Base-by-base conservation (phyloP, 225 moss, liverwort and hornwort genomes). In the Physcomitrium patens region DNA sequence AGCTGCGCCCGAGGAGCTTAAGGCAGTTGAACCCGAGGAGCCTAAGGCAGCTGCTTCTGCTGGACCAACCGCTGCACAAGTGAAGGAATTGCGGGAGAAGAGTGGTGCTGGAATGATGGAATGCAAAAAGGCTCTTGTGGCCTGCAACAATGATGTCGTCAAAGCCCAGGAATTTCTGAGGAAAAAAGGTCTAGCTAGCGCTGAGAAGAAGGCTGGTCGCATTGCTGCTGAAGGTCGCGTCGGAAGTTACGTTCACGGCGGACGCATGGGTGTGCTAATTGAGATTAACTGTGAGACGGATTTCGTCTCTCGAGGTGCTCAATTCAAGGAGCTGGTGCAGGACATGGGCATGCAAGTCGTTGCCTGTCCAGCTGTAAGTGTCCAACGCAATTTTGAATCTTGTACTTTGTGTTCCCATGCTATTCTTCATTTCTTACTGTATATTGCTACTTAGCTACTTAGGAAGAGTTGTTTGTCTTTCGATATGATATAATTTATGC, bases 91-190 rank as follows among this genome's bases (percentile, higher is more conserved):
- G 64, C 75, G 96, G 54, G 92, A 94, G 79, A 89, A 79, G 47
- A 97, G 92, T 23, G 94, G 96, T 16, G 96, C 96, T 47, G 96
- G 96, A 23, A 97, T 97, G 94, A 97, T 97, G 96, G 96, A 97
- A 69, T 97, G 96, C 85, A 97, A 97, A 82, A 94, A 85, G 79
- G 94, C 96, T 7, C 79, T 97, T 52, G 71, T 87, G 41, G 92
- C 87, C 14, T 80, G 86, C 16, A 75, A 68, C 27, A 83, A 78
- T 64, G 90, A 97, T 73, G 18, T 94, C 15, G 86, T 79, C 54
- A 94, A 90, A 74, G 96, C 96, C 60, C 79, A 85, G 47, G 94
- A 97, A 50, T 80, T 76, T 45, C 66, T 97, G 41, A 80, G 96
- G 74, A 97, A 97, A 84, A 97, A 91, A 72, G 96, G 96, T 2